Percentiles rank a stretch among this genome's conserved stretches.
Conservation (phyloP, 345 rosid species). For the Hirschfeldia incana region DNA sequence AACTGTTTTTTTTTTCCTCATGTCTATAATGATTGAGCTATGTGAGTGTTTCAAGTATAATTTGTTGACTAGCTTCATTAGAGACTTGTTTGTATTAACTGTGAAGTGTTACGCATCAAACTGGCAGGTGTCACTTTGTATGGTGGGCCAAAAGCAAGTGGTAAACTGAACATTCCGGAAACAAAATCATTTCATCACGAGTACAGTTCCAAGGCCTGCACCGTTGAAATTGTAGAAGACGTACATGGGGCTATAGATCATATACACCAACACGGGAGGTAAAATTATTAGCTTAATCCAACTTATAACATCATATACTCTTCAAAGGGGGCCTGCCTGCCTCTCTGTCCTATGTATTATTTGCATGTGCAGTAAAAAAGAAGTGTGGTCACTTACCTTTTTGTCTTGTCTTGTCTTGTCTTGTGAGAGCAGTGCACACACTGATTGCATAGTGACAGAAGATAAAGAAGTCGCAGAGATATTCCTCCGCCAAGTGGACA, state of each 20-base stretch:
- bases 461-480: slow-evolving; percentile 69
- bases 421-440: slow-evolving; percentile 75
- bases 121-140: slow-evolving; percentile 70
- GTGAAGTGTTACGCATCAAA: slow-evolving; percentile 6
- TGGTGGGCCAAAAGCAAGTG: slow-evolving; percentile 82
- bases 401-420: slow-evolving; percentile 22
- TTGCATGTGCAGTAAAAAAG: slow-evolving; percentile 22
- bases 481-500: slow-evolving; percentile 82
- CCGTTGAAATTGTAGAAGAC: slow-evolving; percentile 87
- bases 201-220: slow-evolving; percentile 85
- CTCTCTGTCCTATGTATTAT: slow-evolving; percentile 9
- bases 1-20: background rate
- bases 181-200: slow-evolving; percentile 74
- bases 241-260: slow-evolving; percentile 80
- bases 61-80: slow-evolving; percentile 5
- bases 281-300: slow-evolving; percentile 16
- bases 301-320: background rate
- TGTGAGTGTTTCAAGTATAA: background rate
- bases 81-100: background rate
- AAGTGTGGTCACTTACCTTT: slow-evolving; percentile 23
- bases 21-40: background rate
- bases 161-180: slow-evolving; percentile 56
- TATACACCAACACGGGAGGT: slow-evolving; percentile 95
- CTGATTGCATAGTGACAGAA: slow-evolving; percentile 90
- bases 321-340: slow-evolving; percentile 15